Evolutionary conservation across 1,284 basidiomycete species (phyloP), one percentile per base, ranked within the genome.

Genomic region (Fomitiporia mediterranea): DNA sequence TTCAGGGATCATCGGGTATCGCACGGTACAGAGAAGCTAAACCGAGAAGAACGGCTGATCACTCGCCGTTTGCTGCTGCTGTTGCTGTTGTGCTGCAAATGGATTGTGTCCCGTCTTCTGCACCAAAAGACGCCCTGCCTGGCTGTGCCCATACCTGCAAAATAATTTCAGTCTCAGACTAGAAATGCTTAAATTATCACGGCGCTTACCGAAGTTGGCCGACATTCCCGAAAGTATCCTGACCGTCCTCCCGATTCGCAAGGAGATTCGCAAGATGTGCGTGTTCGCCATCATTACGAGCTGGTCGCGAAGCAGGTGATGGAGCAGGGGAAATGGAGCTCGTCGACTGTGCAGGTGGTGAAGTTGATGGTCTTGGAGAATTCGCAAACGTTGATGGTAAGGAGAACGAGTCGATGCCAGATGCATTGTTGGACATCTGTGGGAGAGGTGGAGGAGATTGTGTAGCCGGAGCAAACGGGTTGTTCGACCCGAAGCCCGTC

Each of bases 161-260:
- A 37, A 54, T 43, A 54, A 37, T n/a, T 9, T 28, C 11, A 28
- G 27, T 15, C 4, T 27, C 44, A 40, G 48, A 58, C 43, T 25
- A 42, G 30, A 35, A 55, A 23, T 37, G 51, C 30, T n/a, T 21
- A n/a, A 38, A 11, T 30, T 61, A 58, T 19, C 46, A 65, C 21
- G 19, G 5, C 13, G n/a, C 75, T 62, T 66, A 87, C 78, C 94
- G 81, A 59, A 95, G 70, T 54, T 77, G 66, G 35, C 95, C 94
- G 39, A 83, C 66, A 69, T 98, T 98, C 50, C 94, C 94, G 68
- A 98, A 98, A 40, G 94, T 95, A 72, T 98, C 94, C 69, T 89
- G 75, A 0, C 95, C 94, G 64, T 92, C 93, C 55, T 93, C 92
- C 53, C 86, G 77, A 64, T 90, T 89, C 5, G 91, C 94, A 60